Base-by-base conservation (phyloP, 2,329 filamentous ascomycete genomes). In the Huntiella moniliformis region DNA sequence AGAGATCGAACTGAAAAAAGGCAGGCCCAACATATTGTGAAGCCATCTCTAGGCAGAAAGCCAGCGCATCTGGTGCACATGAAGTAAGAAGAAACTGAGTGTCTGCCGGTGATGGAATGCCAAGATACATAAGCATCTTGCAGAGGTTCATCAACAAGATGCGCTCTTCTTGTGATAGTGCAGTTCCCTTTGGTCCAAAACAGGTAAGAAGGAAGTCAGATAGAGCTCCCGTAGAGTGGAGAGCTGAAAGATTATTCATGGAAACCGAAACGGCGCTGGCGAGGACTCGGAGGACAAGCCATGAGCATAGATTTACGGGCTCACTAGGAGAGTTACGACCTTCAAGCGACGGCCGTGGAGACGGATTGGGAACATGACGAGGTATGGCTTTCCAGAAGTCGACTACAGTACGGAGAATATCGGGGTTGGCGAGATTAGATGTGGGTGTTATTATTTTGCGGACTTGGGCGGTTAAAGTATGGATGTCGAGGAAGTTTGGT, bases 1-100 rank as follows among this genome's bases (percentile, higher is more conserved):
- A 91, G 16, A 98, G 68, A 58, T 98, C 91, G 60, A 98, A 96
- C 54, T 96, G 86, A 53, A 98, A 81, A 58, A 83, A 87, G 0
- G 87, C 75, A 4, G 91, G 85, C 11, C 77, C 74, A 52, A 79
- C 77, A 49, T 88, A 85, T 42, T 70, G 70, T 51, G 77, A 76
- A 52, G 92, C 74, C 57, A 82, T 79, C 44, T 77, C 71, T 15
- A 93, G 66, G 51, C 69, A 74, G 56, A 93, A 91, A 42, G 79
- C 73, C 10, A 82, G 70, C 0, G 73, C 68, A 41, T 64, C 63
- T 5, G 67, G 54, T 2, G 71, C 68, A 6, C 69, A 61, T 22
- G 64, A 67, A 10, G 68, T 66, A 34, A 79, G 59, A 28, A 98
- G 68, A 50, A 79, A 77, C 55, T 87, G 79, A 12, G 84, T 83